Percentiles rank a stretch among this genome's conserved stretches.
Conservation (phyloP, 768 basidiomycete species). For the Mycena polygramma region DNA sequence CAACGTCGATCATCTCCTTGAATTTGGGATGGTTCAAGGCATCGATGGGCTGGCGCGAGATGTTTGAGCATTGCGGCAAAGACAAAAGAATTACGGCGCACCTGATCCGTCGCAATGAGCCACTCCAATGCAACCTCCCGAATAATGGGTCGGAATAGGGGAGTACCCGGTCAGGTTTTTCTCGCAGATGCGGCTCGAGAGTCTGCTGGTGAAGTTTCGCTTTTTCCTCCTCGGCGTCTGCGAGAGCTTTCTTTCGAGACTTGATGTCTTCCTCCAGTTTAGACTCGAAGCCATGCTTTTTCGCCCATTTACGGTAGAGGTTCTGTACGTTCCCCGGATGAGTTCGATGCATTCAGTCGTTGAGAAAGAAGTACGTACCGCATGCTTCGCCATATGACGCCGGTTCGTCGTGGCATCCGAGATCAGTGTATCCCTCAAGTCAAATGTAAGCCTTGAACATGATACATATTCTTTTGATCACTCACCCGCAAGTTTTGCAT, state of each 20-base stretch:
- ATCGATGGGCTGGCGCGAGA: slow-evolving; percentile 39
- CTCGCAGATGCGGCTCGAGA: neutral
- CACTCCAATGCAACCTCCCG: neutral
- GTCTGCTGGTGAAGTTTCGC: slow-evolving; percentile 8
- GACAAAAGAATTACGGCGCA: neutral
- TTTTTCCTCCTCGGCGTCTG: neutral
- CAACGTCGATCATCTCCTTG: slow-evolving; percentile 48
- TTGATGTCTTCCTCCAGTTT: slow-evolving; percentile 6
- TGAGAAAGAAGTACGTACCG: no score
- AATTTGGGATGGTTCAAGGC: slow-evolving; percentile 48
- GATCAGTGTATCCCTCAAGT: neutral
- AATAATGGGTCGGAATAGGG: neutral
- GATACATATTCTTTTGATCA: no score
- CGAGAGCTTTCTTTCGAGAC: neutral
- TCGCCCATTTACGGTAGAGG: neutral
- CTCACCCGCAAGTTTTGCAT: slow-evolving; percentile 8
- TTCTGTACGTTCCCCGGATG: no score
- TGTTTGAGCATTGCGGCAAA: no score
- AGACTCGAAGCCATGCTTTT: slow-evolving; percentile 2
- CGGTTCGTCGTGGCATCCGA: neutral
- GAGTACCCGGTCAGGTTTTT: neutral
- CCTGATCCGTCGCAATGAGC: slow-evolving; percentile 12
- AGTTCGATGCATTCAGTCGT: no score
- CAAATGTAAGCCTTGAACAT: no score
- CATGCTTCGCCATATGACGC: slow-evolving; percentile 5